phyloP scores from a whole-genome alignment of 2,329 filamentous ascomycete species.

The Chalaropsis thielavioides region DNA sequence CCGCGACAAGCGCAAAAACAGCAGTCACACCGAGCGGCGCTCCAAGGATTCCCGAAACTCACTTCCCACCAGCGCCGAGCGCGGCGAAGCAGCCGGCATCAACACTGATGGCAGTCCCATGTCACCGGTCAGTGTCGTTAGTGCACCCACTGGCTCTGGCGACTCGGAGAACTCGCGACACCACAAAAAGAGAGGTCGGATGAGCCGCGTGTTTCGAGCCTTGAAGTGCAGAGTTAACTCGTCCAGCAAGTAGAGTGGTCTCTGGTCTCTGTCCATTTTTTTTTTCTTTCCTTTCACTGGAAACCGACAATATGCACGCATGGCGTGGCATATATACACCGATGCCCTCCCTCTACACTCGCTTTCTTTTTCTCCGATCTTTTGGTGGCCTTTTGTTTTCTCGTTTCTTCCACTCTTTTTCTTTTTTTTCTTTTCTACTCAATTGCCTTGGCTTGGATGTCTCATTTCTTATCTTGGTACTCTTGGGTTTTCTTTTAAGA shows the following conservation, averaged over 20 bases:
- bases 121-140: background rate
- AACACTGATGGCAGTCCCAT: background rate
- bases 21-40: background rate
- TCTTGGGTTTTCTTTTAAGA: background rate
- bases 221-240: constrained; percentile 11
- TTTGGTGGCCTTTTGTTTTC: background rate
- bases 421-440: background rate
- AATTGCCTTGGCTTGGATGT: background rate
- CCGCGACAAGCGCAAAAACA: constrained; percentile 6
- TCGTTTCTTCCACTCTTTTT: background rate
- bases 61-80: background rate
- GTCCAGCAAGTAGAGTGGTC: background rate
- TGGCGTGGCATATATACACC: background rate
- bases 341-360: background rate
- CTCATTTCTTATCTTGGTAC: background rate
- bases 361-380: background rate
- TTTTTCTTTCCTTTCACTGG: background rate
- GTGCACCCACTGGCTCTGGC: background rate
- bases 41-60: constrained; percentile 1
- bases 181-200: background rate
- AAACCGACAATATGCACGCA: too few species aligned
- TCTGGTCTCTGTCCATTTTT: background rate
- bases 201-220: constrained; percentile 7
- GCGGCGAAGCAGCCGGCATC: background rate
- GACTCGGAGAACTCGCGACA: background rate